Base-by-base conservation (phyloP, 1,284 basidiomycete species). In the Malassezia caprae region DNA sequence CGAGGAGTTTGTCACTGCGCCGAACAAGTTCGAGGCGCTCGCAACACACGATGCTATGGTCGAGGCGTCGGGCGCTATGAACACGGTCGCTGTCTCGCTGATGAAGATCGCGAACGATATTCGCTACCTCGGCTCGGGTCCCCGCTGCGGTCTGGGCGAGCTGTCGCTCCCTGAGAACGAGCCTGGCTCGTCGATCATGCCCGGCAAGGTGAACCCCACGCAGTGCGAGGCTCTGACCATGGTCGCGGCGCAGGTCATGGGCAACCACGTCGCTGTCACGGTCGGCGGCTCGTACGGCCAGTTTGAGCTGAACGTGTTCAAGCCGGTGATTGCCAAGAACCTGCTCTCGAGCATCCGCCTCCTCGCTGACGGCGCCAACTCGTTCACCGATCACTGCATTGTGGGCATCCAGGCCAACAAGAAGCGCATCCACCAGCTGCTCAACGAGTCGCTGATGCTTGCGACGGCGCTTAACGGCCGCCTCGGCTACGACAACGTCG, bases 31-130 rank as follows among this genome's bases (percentile, higher is more conserved):
- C 66, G 94, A 98, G 77, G 93, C 91, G 4, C 83, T 98, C 53
- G 94, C 94, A 27, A 81, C 87, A 17, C 94, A 98, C 76, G 94
- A 99, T 77, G 94, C 94, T 3, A 83, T 98, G 56, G 90, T 96
- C 17, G 94, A 98, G 78, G 85, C 90, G 11, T 91, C 93, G 56
- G 94, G 94, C 56, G 91, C 91, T 10, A 81, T 99, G 63, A 98
- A 98, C 78, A 86, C 87, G 40, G 77, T 99, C 53, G 94, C 94
- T 15, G 88, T 86, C 69, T 94, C 90, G 28, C 78, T 96, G 61
- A 96, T 96, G 90, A 99, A 99, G 81, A 96, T 98, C 69, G 94
- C 93, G 54, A 98, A 99, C 76, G 94, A 99, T 75, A 94, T 99
- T 73, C 85, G 94, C 45, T 98, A 88, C 81, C 85, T 99, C 63